Base-by-base conservation (phyloP, 1,284 basidiomycete species). In the Fomitopsis palustris region DNA sequence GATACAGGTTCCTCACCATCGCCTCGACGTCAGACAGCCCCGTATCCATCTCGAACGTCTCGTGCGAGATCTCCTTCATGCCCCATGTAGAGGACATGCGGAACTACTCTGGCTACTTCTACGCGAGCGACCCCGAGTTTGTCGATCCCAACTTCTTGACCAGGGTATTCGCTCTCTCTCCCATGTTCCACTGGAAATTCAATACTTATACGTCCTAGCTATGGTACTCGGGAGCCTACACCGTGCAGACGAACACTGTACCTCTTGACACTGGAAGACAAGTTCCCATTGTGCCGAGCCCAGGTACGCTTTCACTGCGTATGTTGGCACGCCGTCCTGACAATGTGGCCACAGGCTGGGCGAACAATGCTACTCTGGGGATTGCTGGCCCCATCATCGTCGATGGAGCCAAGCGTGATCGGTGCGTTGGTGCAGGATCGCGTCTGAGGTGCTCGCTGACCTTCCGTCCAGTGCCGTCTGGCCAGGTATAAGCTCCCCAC, bases 161-260 rank as follows among this genome's bases (percentile, higher is more conserved):
- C 0, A 84, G 83, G 65, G 80, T 78, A 53, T 33, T 33, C 31
- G 12, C 6, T 37, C 35, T 12, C 35, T 9, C 12, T 3, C 16
- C 8, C 12, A 3, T 4, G 8, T 3, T 9, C 16, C 35, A 37
- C 8, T 37, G 12, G 35, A 10, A 10, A n/a, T n/a, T n/a, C n/a
- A 10, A 33, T 37, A 37, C 10, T 14, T 3, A 9, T 37, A 14
- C 1, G 3, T 37, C 16, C 35, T n/a, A 72, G 81, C 75, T 84
- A 4, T 86, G 84, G 83, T 85, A 84, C 65, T 76, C 83, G 0
- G 84, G 84, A 7, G 83, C 83, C 6, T 86, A 85, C 64, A 86
- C 83, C 0, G 81, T 86, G 9, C 83, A 86, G 65, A 84, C 83
- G 0, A 83, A 83, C 61, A 81, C 79, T 0, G 81, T 85, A 0